Evolutionary conservation across 1,284 basidiomycete species (phyloP).

Genomic region (Spongispora temasekensis): DNA sequence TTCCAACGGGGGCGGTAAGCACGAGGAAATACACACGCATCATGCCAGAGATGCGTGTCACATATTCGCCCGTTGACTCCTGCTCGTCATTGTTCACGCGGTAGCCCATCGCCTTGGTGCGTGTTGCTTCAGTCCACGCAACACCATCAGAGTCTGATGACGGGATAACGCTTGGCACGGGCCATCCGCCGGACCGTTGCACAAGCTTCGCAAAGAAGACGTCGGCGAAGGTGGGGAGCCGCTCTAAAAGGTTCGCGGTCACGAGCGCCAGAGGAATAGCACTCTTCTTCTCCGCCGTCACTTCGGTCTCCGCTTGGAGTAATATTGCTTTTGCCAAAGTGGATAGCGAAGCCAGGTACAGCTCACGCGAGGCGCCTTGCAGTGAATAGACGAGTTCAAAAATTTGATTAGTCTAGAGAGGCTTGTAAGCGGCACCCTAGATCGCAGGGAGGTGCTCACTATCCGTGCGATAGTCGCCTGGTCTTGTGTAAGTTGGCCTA

Average conservation of each 20-base stretch:
- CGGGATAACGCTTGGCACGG: slow-evolving; percentile 58
- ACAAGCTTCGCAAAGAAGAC: slow-evolving; percentile 86
- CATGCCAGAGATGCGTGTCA: slow-evolving; percentile 77
- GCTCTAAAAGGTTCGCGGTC: slow-evolving; percentile 44
- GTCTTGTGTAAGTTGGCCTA: slow-evolving; percentile 92
- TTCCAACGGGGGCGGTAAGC: slow-evolving; percentile 48
- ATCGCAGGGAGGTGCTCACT: slow-evolving; percentile 46
- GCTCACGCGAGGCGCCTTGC: slow-evolving; percentile 41
- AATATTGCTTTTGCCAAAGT: slow-evolving; percentile 89
- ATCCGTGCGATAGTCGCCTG: slow-evolving; percentile 67
- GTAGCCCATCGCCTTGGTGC: slow-evolving; percentile 72
- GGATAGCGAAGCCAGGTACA: slow-evolving; percentile 82
- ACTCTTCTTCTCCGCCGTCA: slow-evolving; percentile 84
- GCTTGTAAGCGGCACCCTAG: slow-evolving; percentile 9
- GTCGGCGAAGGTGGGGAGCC: slow-evolving; percentile 53
- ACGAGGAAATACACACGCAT: slow-evolving; percentile 89
- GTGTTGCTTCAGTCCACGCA: slow-evolving; percentile 54
- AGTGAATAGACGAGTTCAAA: slow-evolving; percentile 48
- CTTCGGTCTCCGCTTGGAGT: slow-evolving; percentile 93
- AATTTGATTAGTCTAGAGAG: slow-evolving; percentile 64
- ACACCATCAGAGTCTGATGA: slow-evolving; percentile 45
- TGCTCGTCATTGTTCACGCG: slow-evolving; percentile 37
- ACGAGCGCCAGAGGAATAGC: slow-evolving; percentile 85
- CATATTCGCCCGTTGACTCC: slow-evolving; percentile 68
- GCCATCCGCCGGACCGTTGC: slow-evolving; percentile 78